phyloP scores from a whole-genome alignment of 805 yeast genomes.

The Hanseniaspora pseudoguilliermondii region DNA sequence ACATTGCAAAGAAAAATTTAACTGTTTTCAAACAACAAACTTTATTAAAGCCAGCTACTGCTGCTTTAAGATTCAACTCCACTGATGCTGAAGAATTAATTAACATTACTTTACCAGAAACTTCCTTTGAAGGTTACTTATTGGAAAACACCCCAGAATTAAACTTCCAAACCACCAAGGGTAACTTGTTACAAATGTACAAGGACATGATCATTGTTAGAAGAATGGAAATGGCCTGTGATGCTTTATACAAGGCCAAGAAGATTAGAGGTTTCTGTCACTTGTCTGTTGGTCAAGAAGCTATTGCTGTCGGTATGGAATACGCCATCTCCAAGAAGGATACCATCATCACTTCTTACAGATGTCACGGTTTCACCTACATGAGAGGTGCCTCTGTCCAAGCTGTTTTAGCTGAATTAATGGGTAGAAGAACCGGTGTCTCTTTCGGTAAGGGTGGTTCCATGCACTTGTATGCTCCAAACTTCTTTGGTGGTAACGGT shows the following conservation, averaged over 20 bases:
- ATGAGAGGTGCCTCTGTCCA: slow-evolving; percentile 91
- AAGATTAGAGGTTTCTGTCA: slow-evolving; percentile 98
- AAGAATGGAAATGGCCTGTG: slow-evolving; percentile 98
- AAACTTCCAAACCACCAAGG: slow-evolving; percentile 67
- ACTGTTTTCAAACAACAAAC: slow-evolving; percentile 11
- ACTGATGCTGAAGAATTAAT: slow-evolving; percentile 22
- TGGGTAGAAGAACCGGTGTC: slow-evolving; percentile 93
- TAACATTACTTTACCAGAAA: slow-evolving; percentile 56
- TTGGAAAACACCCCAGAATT: slow-evolving; percentile 54
- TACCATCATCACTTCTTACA: slow-evolving; percentile 87
- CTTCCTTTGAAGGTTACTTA: slow-evolving; percentile 76
- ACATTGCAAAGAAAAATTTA: slow-evolving; percentile 13
- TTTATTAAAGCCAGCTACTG: slow-evolving; percentile 12
- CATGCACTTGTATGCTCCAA: slow-evolving; percentile 94
- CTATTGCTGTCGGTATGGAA: slow-evolving; percentile 97
- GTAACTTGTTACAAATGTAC: slow-evolving; percentile 77
- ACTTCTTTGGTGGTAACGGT: slow-evolving; percentile 98
- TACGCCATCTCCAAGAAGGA: slow-evolving; percentile 77
- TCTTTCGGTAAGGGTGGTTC: slow-evolving; percentile 98
- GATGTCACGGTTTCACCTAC: slow-evolving; percentile 98
- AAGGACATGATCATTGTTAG: slow-evolving; percentile 87
- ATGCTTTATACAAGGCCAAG: slow-evolving; percentile 95
- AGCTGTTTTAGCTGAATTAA: slow-evolving; percentile 83
- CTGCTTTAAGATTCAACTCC: slow-evolving; percentile 13
- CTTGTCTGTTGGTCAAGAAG: slow-evolving; percentile 96